These are phyloP conservation scores for Boletus smithii DNA, from an alignment of 1,284 basidiomycete genomes.

Conservation along the genomic window DNA sequence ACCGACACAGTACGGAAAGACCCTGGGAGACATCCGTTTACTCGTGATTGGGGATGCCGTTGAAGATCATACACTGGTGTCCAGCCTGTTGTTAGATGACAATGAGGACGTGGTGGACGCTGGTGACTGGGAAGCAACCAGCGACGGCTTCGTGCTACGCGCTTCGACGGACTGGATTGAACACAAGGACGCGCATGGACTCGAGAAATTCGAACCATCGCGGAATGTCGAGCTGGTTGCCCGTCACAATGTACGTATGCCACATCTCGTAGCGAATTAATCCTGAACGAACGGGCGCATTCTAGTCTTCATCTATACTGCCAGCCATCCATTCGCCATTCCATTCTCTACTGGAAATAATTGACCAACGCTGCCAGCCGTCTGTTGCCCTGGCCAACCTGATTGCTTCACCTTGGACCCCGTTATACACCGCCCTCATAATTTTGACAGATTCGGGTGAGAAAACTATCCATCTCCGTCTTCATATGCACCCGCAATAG, in stretches of 20 bases:
- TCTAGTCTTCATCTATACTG: slow-evolving; percentile 34
- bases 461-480: slow-evolving; percentile 12
- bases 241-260: slow-evolving; percentile 21
- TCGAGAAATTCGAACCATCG: slow-evolving; percentile 60
- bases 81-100: slow-evolving; percentile 49
- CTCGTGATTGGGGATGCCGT: slow-evolving; percentile 48
- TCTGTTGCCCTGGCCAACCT: slow-evolving; percentile 49
- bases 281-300: slow-evolving; percentile 9
- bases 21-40: slow-evolving; percentile 56
- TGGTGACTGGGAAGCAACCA: slow-evolving; percentile 51
- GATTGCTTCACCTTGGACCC: slow-evolving; percentile 50
- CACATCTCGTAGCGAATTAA: background rate
- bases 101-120: slow-evolving; percentile 64
- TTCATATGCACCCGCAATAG: background rate
- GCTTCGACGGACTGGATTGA: slow-evolving; percentile 71
- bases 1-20: slow-evolving; percentile 62
- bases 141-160: slow-evolving; percentile 40
- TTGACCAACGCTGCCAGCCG: slow-evolving; percentile 49
- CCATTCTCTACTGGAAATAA: slow-evolving; percentile 44
- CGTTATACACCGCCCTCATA: slow-evolving; percentile 56
- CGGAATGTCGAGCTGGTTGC: slow-evolving; percentile 60
- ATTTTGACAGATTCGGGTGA: slow-evolving; percentile 50
- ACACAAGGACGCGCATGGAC: slow-evolving; percentile 57
- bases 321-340: slow-evolving; percentile 57
- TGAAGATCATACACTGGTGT: slow-evolving; percentile 30